Conservation (phyloP, 192 early-diverging fungal genomes). For the Mortierella claussenii region DNA sequence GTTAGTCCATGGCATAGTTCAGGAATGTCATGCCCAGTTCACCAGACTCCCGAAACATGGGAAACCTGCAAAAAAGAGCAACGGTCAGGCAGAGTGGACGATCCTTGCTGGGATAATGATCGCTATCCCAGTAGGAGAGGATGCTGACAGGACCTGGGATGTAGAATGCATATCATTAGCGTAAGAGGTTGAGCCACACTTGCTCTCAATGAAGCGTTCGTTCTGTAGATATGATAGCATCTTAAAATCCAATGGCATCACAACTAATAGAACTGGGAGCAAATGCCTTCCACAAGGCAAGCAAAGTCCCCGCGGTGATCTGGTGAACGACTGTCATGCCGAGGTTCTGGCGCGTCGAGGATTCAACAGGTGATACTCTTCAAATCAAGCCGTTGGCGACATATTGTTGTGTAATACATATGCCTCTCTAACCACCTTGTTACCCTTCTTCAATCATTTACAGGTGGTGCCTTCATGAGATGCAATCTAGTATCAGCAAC, state of each 20-base stretch:
- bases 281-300: conserved; percentile 80
- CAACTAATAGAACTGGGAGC: conserved; percentile 81
- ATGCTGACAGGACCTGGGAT: conserved; percentile 17
- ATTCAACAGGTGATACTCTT: conserved; percentile 81
- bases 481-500: conserved; percentile 12
- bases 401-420: no score
- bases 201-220: no score
- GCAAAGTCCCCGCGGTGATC: conserved; percentile 67
- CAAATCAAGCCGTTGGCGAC: no score
- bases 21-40: conserved; percentile 58
- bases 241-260: no score
- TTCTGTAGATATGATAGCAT: no score
- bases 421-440: no score
- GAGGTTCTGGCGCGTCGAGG: conserved; percentile 87
- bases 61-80: conserved; percentile 68
- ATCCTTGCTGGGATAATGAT: conserved; percentile 82
- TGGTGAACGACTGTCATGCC: conserved; percentile 88
- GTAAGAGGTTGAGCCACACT: no score
- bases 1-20: conserved; percentile 16
- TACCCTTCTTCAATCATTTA: no score
- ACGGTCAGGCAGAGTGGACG: conserved; percentile 81
- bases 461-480: conserved; percentile 39
- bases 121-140: conserved; percentile 2
- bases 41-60: conserved; percentile 74
- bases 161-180: conserved; percentile 59